Conservation (phyloP, 148 eudicot genomes). For the Persicaria maculosa region DNA sequence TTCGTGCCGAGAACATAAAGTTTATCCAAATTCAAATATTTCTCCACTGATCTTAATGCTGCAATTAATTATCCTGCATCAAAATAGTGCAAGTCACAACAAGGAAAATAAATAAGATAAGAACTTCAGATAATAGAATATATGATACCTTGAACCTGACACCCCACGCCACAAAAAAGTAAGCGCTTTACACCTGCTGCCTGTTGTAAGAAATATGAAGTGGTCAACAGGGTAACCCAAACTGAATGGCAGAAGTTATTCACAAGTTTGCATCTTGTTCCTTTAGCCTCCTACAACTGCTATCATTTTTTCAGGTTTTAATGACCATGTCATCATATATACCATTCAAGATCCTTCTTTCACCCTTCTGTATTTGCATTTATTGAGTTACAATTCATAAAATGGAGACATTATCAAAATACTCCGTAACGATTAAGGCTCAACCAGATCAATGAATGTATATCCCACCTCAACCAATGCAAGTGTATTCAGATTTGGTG, state of each 20-base stretch:
- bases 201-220: constrained; percentile 32
- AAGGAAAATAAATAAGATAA: constrained; percentile 21
- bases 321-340: not conserved
- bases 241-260: not conserved
- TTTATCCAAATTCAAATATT: constrained; percentile 87
- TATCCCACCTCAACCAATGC: constrained; percentile 77
- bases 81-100: constrained; percentile 48
- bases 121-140: constrained; percentile 11
- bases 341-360: not conserved
- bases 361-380: not conserved
- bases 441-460: not conserved
- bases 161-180: constrained; percentile 96
- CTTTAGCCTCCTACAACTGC: not conserved
- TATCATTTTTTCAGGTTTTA: not conserved
- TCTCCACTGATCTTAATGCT: constrained; percentile 95
- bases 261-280: not conserved
- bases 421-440: not conserved
- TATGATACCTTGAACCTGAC: constrained; percentile 91
- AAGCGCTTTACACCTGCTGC: constrained; percentile 98
- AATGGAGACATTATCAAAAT: not conserved
- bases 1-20: constrained; percentile 94
- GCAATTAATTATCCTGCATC: constrained; percentile 85
- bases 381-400: not conserved
- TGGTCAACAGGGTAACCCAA: not conserved
- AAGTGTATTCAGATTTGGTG: constrained; percentile 92